These are phyloP conservation scores for Monosporascus ibericus DNA, from an alignment of 2,329 filamentous ascomycete genomes.

Conservation along the genomic window DNA sequence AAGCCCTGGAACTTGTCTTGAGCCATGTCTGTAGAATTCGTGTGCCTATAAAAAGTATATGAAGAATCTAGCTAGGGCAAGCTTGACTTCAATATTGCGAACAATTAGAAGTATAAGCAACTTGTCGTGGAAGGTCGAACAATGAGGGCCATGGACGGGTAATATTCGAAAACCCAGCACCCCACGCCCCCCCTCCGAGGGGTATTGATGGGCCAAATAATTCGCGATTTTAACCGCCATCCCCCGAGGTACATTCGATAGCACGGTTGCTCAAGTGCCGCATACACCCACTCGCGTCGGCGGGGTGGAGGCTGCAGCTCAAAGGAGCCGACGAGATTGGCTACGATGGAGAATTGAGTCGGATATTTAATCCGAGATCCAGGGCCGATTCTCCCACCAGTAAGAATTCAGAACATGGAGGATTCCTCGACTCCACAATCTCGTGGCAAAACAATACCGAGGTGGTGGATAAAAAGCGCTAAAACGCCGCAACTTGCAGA, in stretches of 20 bases:
- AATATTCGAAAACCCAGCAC: constrained; percentile 1
- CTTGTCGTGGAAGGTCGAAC: background rate
- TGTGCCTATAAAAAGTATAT: background rate
- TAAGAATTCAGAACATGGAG: constrained; percentile 10
- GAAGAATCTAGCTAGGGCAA: background rate
- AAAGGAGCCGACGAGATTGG: constrained; percentile 10
- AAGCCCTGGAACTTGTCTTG: constrained; percentile 54
- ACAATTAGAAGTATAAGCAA: background rate
- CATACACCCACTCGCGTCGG: background rate
- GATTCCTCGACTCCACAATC: background rate
- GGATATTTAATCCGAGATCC: constrained; percentile 15
- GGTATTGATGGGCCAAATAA: background rate
- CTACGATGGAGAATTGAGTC: background rate
- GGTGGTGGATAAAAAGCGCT: background rate
- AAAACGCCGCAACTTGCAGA: background rate
- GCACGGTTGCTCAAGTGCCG: background rate
- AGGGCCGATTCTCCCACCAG: constrained; percentile 31
- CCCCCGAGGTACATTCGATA: background rate
- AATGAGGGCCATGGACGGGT: constrained; percentile 8
- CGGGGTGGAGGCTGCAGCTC: background rate
- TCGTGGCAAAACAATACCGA: background rate
- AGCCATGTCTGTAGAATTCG: constrained; percentile 1
- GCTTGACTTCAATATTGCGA: background rate
- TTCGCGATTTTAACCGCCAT: background rate
- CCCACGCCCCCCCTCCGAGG: constrained; percentile 3